Base-by-base conservation (phyloP, 2,329 filamentous ascomycete genomes). In the Penicillium sp. region DNA sequence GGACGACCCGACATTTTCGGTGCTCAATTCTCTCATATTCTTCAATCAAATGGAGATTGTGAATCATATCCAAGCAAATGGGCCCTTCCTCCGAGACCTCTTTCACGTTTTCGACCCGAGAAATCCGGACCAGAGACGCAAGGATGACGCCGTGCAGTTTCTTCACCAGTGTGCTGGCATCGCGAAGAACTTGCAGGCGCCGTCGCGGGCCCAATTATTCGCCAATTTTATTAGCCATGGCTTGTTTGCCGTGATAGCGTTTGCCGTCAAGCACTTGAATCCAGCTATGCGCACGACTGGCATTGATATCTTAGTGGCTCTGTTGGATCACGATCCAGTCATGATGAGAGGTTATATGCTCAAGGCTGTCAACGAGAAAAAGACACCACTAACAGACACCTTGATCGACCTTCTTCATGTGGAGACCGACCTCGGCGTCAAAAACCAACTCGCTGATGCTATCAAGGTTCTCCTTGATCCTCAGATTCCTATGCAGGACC, bases 1-100 rank as follows among this genome's bases (percentile, higher is more conserved):
- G 60, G 94, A 99, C 76, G 94, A 99, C 73, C 93, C 93, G 49
- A 99, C 94, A 21, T 99, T 97, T 75, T 96, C 91, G 25, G 93
- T 97, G 27, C 86, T 99, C 63, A 99, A 97, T 77, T 96, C 92
- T 50, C 84, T 97, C 67, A 99, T 99, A 66, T 99, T 97, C 79
- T 99, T 96, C 82, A 94, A 97, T 78, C 94, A 99, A 78, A 93
- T 97, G 67, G 94, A 97, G 70, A 97, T 99, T 70, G 89, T 99
- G 49, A 90, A 93, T 70, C 91, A 97, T 75, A 82, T 99, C n/a
- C 93, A 97, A 74, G 83, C 82, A 27, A 96, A 96, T 68, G 80
- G 80, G 0, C 77, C 78, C 1, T 97, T 96, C 69, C 79, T 97
- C 29, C 87, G 86, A 64, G 91, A 97, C 61, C 82, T 97, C 4